Conservation (phyloP, 2,329 filamentous ascomycete species). For the Penicillium sp. region DNA sequence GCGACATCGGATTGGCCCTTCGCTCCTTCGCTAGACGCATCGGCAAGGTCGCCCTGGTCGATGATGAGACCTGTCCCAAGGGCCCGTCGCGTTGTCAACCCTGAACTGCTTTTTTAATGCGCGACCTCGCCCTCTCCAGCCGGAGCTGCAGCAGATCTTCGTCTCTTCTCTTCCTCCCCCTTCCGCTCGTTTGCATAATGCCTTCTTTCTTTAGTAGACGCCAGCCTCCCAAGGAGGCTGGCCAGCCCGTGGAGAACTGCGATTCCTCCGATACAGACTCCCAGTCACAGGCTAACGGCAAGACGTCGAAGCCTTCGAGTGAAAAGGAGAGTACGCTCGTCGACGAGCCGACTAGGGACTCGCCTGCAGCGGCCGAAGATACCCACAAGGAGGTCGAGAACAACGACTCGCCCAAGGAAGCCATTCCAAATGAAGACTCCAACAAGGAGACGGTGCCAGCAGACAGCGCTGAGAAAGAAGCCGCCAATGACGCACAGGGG, state of each 20-base stretch:
- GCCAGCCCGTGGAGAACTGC: slow-evolving; percentile 1
- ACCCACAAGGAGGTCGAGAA: slow-evolving; percentile 9
- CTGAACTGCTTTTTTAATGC: slow-evolving; percentile 5
- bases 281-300: slow-evolving; percentile 2
- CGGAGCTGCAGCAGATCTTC: background rate
- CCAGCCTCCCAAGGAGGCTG: slow-evolving; percentile 11
- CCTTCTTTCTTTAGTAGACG: slow-evolving; percentile 14
- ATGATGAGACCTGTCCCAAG: slow-evolving; percentile 25
- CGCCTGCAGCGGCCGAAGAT: slow-evolving; percentile 3
- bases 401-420: slow-evolving; percentile 17
- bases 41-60: slow-evolving; percentile 20
- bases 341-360: slow-evolving; percentile 9
- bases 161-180: background rate
- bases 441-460: slow-evolving; percentile 9
- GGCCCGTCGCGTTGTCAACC: slow-evolving; percentile 17
- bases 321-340: slow-evolving; percentile 26
- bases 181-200: slow-evolving; percentile 8
- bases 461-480: slow-evolving; percentile 8
- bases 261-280: slow-evolving; percentile 7
- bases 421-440: slow-evolving; percentile 8
- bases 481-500: slow-evolving; percentile 3
- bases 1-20: slow-evolving; percentile 8
- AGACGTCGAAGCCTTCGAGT: slow-evolving; percentile 16
- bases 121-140: background rate
- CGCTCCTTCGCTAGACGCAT: slow-evolving; percentile 7